Conservation (phyloP, 192 early-diverging fungal genomes). For the Rhizoclosmatium globosum region DNA sequence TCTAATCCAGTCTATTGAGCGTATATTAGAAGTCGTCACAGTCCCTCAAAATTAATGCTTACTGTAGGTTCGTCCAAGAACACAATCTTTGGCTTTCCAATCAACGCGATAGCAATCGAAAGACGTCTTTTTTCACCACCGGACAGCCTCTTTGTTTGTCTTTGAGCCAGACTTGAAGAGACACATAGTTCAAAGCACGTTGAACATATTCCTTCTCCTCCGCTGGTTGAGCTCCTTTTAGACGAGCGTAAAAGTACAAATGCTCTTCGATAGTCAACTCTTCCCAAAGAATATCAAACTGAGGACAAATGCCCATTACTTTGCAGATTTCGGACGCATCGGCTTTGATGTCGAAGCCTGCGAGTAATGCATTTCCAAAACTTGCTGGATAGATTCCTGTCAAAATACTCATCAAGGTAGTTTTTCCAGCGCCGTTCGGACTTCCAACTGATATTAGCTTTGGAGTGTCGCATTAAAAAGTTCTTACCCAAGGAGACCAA, state of each 20-base stretch:
- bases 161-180: constrained; percentile 62
- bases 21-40: no score
- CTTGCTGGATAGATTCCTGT: constrained; percentile 74
- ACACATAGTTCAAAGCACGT: constrained; percentile 64
- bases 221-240: constrained; percentile 71
- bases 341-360: constrained; percentile 64
- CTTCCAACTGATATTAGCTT: not conserved
- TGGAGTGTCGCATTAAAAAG: not conserved
- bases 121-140: constrained; percentile 79
- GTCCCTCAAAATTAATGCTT: not conserved
- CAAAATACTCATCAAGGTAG: constrained; percentile 77
- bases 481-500: constrained; percentile 62
- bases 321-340: constrained; percentile 66
- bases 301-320: constrained; percentile 82
- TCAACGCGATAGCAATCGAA: constrained; percentile 61
- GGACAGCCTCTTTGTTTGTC: constrained; percentile 68
- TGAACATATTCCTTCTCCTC: constrained; percentile 61
- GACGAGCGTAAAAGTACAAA: constrained; percentile 75
- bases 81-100: constrained; percentile 68
- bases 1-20: constrained; percentile 67
- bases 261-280: constrained; percentile 79
- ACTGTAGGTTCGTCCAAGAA: constrained; percentile 85
- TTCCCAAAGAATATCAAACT: constrained; percentile 80
- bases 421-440: constrained; percentile 64
- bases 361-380: constrained; percentile 65